Percentiles rank a stretch among this genome's conserved stretches.
These are phyloP conservation scores for Mallotus japonicus DNA, from an alignment of 441 rosid species.

Conservation along the genomic window DNA sequence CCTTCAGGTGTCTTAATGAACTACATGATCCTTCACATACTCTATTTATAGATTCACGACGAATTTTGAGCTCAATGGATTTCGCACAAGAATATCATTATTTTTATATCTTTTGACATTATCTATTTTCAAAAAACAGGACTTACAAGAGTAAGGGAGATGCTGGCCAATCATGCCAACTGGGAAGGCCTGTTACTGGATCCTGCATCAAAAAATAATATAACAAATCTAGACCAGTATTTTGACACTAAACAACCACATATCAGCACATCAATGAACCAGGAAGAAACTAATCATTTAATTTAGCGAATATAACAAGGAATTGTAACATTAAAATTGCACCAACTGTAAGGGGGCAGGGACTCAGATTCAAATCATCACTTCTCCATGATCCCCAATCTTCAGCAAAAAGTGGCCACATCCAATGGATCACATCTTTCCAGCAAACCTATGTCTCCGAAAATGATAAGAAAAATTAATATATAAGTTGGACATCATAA, in stretches of 20 bases:
- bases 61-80: conserved; percentile 10
- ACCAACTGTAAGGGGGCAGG: conserved; percentile 76
- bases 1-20: not conserved
- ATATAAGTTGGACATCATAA: not conserved
- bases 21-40: not conserved
- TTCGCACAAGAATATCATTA: not conserved
- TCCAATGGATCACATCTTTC: conserved; percentile 92
- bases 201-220: conserved; percentile 54
- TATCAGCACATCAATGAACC: conserved; percentile 7
- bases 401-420: conserved; percentile 94
- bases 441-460: conserved; percentile 62
- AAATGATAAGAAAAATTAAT: not conserved
- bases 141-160: conserved; percentile 80
- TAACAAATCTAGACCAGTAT: conserved; percentile 4
- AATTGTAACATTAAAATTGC: conserved; percentile 22
- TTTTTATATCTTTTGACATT: not conserved
- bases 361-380: conserved; percentile 72
- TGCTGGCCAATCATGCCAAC: conserved; percentile 59
- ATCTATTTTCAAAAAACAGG: conserved; percentile 4
- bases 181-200: conserved; percentile 85
- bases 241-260: not conserved
- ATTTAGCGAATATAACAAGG: conserved; percentile 11
- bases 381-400: conserved; percentile 84
- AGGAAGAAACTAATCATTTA: conserved; percentile 10
- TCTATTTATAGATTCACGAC: conserved; percentile 2